Evolutionary conservation across 176 grass and related monocot genomes (phyloP).

Genomic region (sorghum (Sorghum bicolor)): Sorghum_bicolor_NCBIv3 NC_012875.2:52734001-52734500

Average conservation of each 20-base stretch:
- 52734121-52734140: slow-evolving; percentile 3
- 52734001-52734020: no score
- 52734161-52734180: slow-evolving; percentile 16
- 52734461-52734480: no score
- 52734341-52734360: slow-evolving; percentile 22
- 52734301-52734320: not conserved
- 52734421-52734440: slow-evolving; percentile 63
- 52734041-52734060: no score
- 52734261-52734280: slow-evolving; percentile 11
- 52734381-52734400: slow-evolving; percentile 36
- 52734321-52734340: not conserved
- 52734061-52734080: not conserved
- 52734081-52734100: not conserved
- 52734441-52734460: slow-evolving; percentile 62
- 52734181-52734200: slow-evolving; percentile 28
- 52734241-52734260: not conserved
- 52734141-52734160: slow-evolving; percentile 31
- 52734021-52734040: no score
- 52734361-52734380: slow-evolving; percentile 34
- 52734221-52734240: slow-evolving; percentile 21
- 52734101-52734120: slow-evolving; percentile 5
- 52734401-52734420: slow-evolving; percentile 37
- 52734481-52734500: no score
- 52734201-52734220: slow-evolving; percentile 1
- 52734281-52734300: slow-evolving; percentile 11